These are phyloP conservation scores for Lantana camara DNA, from an alignment of 257 asterid genomes.

Conservation along the genomic window DNA sequence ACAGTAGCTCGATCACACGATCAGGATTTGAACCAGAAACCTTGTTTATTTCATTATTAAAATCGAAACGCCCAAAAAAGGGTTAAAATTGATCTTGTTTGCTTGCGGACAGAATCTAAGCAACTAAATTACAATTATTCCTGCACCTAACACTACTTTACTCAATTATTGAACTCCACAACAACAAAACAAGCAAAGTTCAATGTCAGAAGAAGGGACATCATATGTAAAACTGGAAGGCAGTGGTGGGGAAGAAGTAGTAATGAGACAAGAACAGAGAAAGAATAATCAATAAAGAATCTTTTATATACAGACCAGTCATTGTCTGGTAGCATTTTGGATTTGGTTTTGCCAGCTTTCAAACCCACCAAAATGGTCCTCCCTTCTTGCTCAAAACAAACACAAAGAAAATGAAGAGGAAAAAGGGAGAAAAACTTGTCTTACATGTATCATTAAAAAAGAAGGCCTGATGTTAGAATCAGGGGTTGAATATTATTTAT, in stretches of 20 bases:
- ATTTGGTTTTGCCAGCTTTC: slow-evolving; percentile 18
- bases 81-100: too few relatives aligned
- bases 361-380: slow-evolving; percentile 3
- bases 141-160: neutral
- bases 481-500: neutral
- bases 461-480: neutral
- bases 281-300: neutral
- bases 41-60: too few relatives aligned
- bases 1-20: too few relatives aligned
- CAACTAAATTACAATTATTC: neutral
- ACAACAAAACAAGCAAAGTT: neutral
- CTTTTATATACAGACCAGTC: slow-evolving; percentile 9
- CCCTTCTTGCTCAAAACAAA: slow-evolving; percentile 3
- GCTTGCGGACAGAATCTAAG: neutral
- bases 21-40: too few relatives aligned
- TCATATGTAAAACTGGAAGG: neutral
- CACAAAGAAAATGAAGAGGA: neutral
- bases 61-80: too few relatives aligned
- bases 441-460: neutral
- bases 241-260: neutral
- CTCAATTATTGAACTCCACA: neutral
- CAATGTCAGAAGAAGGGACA: neutral
- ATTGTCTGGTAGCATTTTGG: slow-evolving; percentile 6
- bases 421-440: neutral
- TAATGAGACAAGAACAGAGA: neutral